Evolutionary conservation across 441 rosid genomes (phyloP), one percentile per base, ranked within the genome.

Genomic region (Syzygium syzygioides): DNA sequence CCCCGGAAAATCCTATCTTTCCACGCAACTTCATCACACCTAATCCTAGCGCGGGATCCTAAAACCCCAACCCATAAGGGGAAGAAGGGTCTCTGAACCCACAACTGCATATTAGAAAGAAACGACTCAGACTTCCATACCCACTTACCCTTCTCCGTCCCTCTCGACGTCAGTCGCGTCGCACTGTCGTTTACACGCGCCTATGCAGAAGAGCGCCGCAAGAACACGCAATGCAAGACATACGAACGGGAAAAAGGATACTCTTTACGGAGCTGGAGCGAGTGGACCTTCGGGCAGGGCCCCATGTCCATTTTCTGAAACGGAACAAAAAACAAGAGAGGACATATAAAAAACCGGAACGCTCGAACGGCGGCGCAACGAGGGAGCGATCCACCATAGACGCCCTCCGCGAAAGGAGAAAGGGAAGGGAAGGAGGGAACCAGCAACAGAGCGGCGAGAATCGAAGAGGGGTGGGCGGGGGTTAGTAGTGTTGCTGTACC

Each of bases 241-340:
- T 28, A 5, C 23, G 14, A 52, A 59, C 55, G 17, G 37, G 7
- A 15, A 80, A 89, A 86, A 94, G 96, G 98, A 95, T 98, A 96
- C 99, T 97, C 99, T 95, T 96, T 97, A 90, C 99, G 93, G 90
- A 98, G 95, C 92, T 95, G 99, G 91, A 96, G 92, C 50, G 99
- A 98, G 92, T 98, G 99, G 88, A 97, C 98, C 93, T 98, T 98
- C 50, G 99, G 98, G 92, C 99, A 98, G 8, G 99, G 99, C 79
- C 99, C 99, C 99, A 97, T 97, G 90, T 98, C 99, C 99, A 98
- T 98, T 95, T 98, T 98, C 83, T 87, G 83, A 12, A 55, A n/a
- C 30, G 30, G n/a, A 5, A 66, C 5, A n/a, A 18, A 7, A 55
- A n/a, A 55, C 59, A 48, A 6, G 18, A 12, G 34, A 14, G 1